Conservation (phyloP, 2,329 filamentous ascomycete species). For the Trichoderma atroviride region DNA sequence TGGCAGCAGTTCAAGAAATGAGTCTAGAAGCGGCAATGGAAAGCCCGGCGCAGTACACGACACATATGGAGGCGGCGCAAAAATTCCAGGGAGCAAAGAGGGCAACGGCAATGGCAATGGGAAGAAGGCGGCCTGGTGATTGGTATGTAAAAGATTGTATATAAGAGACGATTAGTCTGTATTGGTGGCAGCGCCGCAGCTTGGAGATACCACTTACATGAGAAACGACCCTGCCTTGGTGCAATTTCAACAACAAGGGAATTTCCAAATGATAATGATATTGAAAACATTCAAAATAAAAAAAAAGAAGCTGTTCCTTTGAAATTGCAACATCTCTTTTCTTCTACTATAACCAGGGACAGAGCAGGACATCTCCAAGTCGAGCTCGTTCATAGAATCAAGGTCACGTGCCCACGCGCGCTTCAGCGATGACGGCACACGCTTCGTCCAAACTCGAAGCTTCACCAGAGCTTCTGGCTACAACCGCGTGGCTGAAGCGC, state of each 20-base stretch:
- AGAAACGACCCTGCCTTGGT: background rate
- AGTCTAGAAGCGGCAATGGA: constrained; percentile 22
- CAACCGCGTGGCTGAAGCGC: constrained; percentile 17
- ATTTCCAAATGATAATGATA: background rate
- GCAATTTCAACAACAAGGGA: background rate
- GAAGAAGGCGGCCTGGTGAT: constrained; percentile 37
- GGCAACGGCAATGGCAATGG: constrained; percentile 32
- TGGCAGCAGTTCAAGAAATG: constrained; percentile 27
- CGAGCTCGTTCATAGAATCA: background rate
- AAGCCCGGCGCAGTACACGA: constrained; percentile 28
- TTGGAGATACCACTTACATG: constrained; percentile 6
- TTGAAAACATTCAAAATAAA: no score
- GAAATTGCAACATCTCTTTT: background rate
- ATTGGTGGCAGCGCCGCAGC: background rate
- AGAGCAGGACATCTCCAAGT: background rate
- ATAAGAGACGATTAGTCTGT: background rate
- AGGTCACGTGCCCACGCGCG: constrained; percentile 21
- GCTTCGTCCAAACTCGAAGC: background rate
- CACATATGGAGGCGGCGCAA: constrained; percentile 36
- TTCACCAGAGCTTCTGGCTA: background rate
- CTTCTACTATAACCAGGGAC: background rate
- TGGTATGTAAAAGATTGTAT: background rate
- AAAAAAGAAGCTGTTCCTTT: no score
- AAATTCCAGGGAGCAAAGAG: constrained; percentile 35
- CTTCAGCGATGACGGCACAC: constrained; percentile 23